These are phyloP conservation scores for Sordaria brevicollis DNA, from an alignment of 495 filamentous ascomycete genomes.

Conservation along the genomic window DNA sequence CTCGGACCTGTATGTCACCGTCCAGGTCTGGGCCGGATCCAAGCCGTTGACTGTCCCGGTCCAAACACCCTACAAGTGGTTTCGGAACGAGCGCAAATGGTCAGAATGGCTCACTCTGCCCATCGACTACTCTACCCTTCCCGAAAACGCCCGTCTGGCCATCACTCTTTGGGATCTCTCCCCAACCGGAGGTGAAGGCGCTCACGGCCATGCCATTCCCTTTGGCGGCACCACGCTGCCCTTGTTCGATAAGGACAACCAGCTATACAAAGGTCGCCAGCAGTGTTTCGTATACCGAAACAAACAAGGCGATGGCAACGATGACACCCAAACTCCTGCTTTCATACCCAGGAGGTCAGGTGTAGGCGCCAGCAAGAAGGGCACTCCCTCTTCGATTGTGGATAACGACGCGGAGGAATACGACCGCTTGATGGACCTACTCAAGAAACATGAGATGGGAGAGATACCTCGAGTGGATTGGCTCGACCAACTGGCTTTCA, in stretches of 20 bases:
- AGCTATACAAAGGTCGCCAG: constrained; percentile 81
- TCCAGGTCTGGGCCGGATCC: constrained; percentile 89
- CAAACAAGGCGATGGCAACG: constrained; percentile 76
- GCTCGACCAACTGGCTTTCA: constrained; percentile 89
- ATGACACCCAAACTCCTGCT: constrained; percentile 68
- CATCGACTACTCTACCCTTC: constrained; percentile 67
- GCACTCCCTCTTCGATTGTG: constrained; percentile 18
- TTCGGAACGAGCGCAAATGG: constrained; percentile 74
- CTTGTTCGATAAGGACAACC: constrained; percentile 82
- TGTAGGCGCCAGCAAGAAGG: constrained; percentile 32
- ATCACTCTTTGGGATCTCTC: constrained; percentile 95
- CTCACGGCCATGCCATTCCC: constrained; percentile 66
- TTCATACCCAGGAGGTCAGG: constrained; percentile 34
- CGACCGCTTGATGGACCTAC: constrained; percentile 70
- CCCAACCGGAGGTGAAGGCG: constrained; percentile 54
- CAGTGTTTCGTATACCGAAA: constrained; percentile 80
- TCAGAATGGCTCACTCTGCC: constrained; percentile 93
- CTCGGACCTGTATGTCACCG: constrained; percentile 87
- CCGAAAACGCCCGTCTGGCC: constrained; percentile 70
- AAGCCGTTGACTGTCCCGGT: constrained; percentile 87
- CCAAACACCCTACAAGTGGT: constrained; percentile 84
- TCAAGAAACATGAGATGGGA: constrained; percentile 98
- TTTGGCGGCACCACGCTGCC: constrained; percentile 90
- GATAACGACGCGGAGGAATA: constrained; percentile 64
- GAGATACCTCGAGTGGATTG: constrained; percentile 88